Evolutionary conservation across 2,329 filamentous ascomycete genomes (phyloP).

Genomic region (Verticillium tricorpus): DNA sequence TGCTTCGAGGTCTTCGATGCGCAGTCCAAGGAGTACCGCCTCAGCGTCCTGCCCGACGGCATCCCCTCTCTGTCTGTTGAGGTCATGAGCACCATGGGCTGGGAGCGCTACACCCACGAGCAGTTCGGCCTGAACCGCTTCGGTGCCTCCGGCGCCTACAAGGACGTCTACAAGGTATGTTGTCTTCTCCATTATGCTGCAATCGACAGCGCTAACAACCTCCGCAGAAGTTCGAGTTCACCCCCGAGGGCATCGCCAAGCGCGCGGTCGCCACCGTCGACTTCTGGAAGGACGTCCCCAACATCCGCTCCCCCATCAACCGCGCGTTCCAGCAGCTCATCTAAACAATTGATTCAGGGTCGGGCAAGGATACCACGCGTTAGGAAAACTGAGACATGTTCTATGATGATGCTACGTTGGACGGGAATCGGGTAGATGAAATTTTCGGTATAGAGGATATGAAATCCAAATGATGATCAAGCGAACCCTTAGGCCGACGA

Average conservation of each 20-base stretch:
- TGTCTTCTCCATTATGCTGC: not conserved
- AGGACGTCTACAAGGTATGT: slow-evolving; percentile 89
- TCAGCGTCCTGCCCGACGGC: slow-evolving; percentile 87
- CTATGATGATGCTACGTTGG: slow-evolving; percentile 11
- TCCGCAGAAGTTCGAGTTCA: slow-evolving; percentile 95
- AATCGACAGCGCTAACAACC: slow-evolving; percentile 27
- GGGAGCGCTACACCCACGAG: slow-evolving; percentile 99
- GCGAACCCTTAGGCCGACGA: not conserved
- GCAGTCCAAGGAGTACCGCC: slow-evolving; percentile 91
- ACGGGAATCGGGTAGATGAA: slow-evolving; percentile 12
- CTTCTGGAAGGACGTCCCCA: slow-evolving; percentile 93
- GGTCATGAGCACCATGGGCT: slow-evolving; percentile 95
- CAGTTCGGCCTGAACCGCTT: slow-evolving; percentile 99
- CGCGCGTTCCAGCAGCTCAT: slow-evolving; percentile 96
- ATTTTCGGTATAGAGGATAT: slow-evolving; percentile 12
- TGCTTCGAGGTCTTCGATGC: slow-evolving; percentile 97
- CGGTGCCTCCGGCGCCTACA: slow-evolving; percentile 94
- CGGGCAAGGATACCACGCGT: slow-evolving; percentile 1
- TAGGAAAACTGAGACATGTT: not conserved
- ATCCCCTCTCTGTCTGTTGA: slow-evolving; percentile 92
- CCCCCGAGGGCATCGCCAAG: slow-evolving; percentile 93
- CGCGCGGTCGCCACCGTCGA: slow-evolving; percentile 86
- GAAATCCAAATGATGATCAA: slow-evolving; percentile 14
- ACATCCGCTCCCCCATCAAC: slow-evolving; percentile 92
- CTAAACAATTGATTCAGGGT: slow-evolving; percentile 43